Evolutionary conservation across 108 stramenopile species (phyloP).

Genomic region (Fistulifera solaris): DNA sequence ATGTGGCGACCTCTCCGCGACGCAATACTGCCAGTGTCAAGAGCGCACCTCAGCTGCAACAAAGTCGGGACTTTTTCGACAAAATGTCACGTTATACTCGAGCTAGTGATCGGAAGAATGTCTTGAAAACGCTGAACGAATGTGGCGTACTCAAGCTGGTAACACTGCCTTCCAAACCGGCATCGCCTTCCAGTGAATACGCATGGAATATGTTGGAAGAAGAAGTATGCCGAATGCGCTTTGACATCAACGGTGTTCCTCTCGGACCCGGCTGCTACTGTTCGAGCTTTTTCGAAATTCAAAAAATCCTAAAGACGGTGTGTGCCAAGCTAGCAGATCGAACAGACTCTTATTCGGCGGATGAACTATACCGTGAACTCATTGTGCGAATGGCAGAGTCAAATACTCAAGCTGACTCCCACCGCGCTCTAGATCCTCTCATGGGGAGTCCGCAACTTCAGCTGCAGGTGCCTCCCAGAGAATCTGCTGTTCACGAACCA

Average conservation of each 20-base stretch:
- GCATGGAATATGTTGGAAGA: conserved; percentile 29
- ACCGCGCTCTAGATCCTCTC: conserved; percentile 26
- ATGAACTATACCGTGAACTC: conserved; percentile 22
- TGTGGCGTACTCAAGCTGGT: conserved; percentile 12
- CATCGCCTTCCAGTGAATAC: background rate
- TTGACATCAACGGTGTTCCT: conserved; percentile 44
- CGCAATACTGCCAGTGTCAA: too few species aligned
- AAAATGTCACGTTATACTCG: conserved; percentile 22
- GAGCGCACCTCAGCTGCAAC: too few species aligned
- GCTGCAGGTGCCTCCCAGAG: conserved; percentile 18
- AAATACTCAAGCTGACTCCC: conserved; percentile 21
- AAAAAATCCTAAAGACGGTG: too few species aligned
- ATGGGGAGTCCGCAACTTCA: conserved; percentile 22
- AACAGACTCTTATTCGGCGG: background rate
- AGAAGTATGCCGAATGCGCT: conserved; percentile 32
- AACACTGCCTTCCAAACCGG: conserved; percentile 17
- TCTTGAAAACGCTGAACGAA: conserved; percentile 27
- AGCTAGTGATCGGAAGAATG: conserved; percentile 34
- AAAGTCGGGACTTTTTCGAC: too few species aligned
- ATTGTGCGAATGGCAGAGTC: conserved; percentile 19
- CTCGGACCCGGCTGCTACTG: conserved; percentile 15
- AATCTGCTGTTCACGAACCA: background rate
- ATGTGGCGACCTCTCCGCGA: too few species aligned
- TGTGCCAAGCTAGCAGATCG: too few species aligned
- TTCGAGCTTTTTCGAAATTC: too few species aligned